Evolutionary conservation across 345 rosid species (phyloP), one percentile per base, ranked within the genome.

Genomic region (Raphanus raphanistrum): DNA sequence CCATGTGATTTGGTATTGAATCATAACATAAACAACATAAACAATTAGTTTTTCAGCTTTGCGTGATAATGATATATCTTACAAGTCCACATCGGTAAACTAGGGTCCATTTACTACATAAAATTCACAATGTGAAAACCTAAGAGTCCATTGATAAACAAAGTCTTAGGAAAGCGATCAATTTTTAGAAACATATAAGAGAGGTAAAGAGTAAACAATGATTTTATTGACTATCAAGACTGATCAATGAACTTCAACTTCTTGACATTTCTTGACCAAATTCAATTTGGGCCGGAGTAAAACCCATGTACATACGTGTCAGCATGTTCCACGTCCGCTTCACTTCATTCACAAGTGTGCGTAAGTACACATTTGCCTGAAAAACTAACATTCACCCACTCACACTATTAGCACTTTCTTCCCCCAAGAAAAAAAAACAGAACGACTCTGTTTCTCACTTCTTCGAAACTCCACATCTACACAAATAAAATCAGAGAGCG

Each of bases 371-470:
- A 45, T 4, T 72, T 66, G 12, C 73, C 77, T 67, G 9, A 71
- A 61, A 60, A 60, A 62, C 78, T 68, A 68, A 68, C 74, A 54
- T 75, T 48, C 75, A 69, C 75, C 79, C 71, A 75, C 79, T 74
- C 79, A 16, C 12, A 16, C 67, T 64, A 60, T 60, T 11, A 10
- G 32, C 27, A n/a, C 29, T 74, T 41, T 73, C 33, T 68, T 38
- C 50, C 52, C 17, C 13, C 16, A 58, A 45, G 15, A 45, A 41
- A 41, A 63, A 35, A 50, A 60, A 10, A 74, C 48, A 73, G 48
- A 74, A 29, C 48, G 0, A 63, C 48, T 79, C 74, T 67, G 70
- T 68, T 68, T 35, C 50, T 73, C 71, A 72, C 82, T 73, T 67
- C 65, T 60, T 60, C 73, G 63, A 72, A 50, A 73, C 70, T 70